These are phyloP conservation scores for Thalassiosira ordinaria DNA, from an alignment of 352 stramenopile genomes.

Conservation along the genomic window DNA sequence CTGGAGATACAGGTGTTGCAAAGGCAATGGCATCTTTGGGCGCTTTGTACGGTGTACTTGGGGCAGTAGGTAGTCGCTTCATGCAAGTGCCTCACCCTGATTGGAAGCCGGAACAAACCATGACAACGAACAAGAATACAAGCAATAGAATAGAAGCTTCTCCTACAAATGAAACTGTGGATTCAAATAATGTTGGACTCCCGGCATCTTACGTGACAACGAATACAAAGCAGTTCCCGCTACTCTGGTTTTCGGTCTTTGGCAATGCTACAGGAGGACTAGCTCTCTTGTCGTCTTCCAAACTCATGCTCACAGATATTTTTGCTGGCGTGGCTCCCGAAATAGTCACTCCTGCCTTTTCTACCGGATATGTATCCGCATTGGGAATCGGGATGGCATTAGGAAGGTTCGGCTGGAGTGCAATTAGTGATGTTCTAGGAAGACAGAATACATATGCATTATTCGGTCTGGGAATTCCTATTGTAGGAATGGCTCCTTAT, in stretches of 20 bases:
- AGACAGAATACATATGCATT: slow-evolving; percentile 68
- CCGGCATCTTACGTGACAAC: slow-evolving; percentile 65
- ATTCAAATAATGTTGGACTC: slow-evolving; percentile 50
- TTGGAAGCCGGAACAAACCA: slow-evolving; percentile 51
- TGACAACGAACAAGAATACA: too few species aligned
- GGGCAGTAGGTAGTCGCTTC: slow-evolving; percentile 49
- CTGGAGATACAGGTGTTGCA: slow-evolving; percentile 71
- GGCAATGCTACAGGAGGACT: slow-evolving; percentile 73
- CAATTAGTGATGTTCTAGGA: slow-evolving; percentile 71
- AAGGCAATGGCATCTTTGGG: slow-evolving; percentile 71
- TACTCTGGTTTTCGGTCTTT: slow-evolving; percentile 78
- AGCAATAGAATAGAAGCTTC: too few species aligned
- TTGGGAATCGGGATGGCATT: slow-evolving; percentile 67
- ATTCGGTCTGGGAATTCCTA: slow-evolving; percentile 65
- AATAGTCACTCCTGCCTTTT: slow-evolving; percentile 67
- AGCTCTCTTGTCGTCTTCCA: slow-evolving; percentile 67
- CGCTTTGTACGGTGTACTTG: slow-evolving; percentile 65
- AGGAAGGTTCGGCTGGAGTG: slow-evolving; percentile 78
- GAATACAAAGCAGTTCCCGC: slow-evolving; percentile 76
- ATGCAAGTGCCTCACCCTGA: slow-evolving; percentile 63
- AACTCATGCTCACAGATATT: slow-evolving; percentile 78
- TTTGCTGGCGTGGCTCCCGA: slow-evolving; percentile 61
- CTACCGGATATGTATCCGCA: slow-evolving; percentile 69
- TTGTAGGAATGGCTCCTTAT: slow-evolving; percentile 58
- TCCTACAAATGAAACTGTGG: too few species aligned